Evolutionary conservation across 2,329 filamentous ascomycete genomes (phyloP).

Genomic region (Colletotrichum coccodes): DNA sequence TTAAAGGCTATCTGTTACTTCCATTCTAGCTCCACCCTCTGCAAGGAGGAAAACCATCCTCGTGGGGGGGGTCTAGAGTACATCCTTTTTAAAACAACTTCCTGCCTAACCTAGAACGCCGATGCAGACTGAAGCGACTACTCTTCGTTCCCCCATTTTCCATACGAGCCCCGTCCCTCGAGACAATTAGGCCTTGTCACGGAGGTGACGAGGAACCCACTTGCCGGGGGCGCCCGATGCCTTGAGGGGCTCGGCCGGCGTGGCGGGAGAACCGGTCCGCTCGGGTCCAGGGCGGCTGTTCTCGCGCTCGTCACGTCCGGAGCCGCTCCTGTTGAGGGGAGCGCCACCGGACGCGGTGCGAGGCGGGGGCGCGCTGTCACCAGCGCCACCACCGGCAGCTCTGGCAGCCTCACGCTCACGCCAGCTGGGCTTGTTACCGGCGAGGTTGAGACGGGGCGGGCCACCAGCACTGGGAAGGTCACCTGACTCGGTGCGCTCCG

Average conservation of each 20-base stretch:
- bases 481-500: slow-evolving; percentile 59
- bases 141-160: slow-evolving; percentile 26
- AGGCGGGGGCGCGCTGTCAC: slow-evolving; percentile 48
- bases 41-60: slow-evolving; percentile 44
- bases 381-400: slow-evolving; percentile 44
- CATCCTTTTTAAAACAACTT: slow-evolving; percentile 45
- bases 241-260: slow-evolving; percentile 59
- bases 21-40: slow-evolving; percentile 41
- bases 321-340: slow-evolving; percentile 55
- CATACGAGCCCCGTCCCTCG: slow-evolving; percentile 41
- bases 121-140: slow-evolving; percentile 42
- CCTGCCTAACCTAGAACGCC: slow-evolving; percentile 50
- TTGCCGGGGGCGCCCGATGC: slow-evolving; percentile 65
- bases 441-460: slow-evolving; percentile 71
- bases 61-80: slow-evolving; percentile 46
- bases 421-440: slow-evolving; percentile 74
- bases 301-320: slow-evolving; percentile 54
- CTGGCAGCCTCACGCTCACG: slow-evolving; percentile 75
- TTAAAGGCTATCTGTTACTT: slow-evolving; percentile 33
- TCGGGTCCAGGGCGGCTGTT: slow-evolving; percentile 42
- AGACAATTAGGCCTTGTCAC: slow-evolving; percentile 50
- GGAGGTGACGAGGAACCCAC: slow-evolving; percentile 64
- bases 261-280: slow-evolving; percentile 49
- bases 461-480: slow-evolving; percentile 52
- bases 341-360: slow-evolving; percentile 50